Base-by-base conservation (phyloP, 2,329 filamentous ascomycete species). In the Atkinsonella hypoxylon region DNA sequence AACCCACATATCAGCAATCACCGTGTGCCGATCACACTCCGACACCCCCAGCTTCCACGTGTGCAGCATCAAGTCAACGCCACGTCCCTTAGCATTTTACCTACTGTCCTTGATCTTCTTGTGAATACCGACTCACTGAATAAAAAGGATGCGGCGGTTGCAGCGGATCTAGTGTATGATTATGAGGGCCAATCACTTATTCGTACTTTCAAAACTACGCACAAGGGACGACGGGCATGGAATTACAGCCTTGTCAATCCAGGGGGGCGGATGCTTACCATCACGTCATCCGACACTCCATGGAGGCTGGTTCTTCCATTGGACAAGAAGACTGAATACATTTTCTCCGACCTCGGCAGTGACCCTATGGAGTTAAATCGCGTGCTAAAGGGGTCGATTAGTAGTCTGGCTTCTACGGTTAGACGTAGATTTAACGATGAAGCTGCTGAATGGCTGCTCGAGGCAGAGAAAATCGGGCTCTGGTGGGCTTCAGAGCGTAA, bases 111-210 rank as follows among this genome's bases (percentile, higher is more conserved):
- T 20, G 65, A 67, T 40, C 59, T 67, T 0, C 63, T 67, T 31
- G 53, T 66, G 47, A 59, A 61, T 44, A 65, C 59, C 5, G 58
- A 55, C 20, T 67, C 65, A 12, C 60, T 67, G 17, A 61, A 58
- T 49, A 38, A 55, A 6, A 56, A 58, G 39, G 59, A 63, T 22
- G 53, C 54, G 11, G 36, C 48, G 2, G 61, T 59, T 15, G 63
- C 62, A 1, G 55, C 54, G 4, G 62, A 67, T 30, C 57, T 67
- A 9, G 51, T 64, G 2, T 56, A 60, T 11, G 62, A 67, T 45
- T 67, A 65, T 32, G 64, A 67, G 36, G 63, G 64, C 2, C 63
- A 67, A 49, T 67, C 65, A 1, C 55, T 67, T 2, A 61, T 67
- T 34, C 59, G 64, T 10, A 60, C 60, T 26, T 58, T 58, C 51